Percentiles rank a stretch among this genome's conserved stretches.
phyloP scores from a whole-genome alignment of 805 yeast species.

The Starmerella asiatica region DNA sequence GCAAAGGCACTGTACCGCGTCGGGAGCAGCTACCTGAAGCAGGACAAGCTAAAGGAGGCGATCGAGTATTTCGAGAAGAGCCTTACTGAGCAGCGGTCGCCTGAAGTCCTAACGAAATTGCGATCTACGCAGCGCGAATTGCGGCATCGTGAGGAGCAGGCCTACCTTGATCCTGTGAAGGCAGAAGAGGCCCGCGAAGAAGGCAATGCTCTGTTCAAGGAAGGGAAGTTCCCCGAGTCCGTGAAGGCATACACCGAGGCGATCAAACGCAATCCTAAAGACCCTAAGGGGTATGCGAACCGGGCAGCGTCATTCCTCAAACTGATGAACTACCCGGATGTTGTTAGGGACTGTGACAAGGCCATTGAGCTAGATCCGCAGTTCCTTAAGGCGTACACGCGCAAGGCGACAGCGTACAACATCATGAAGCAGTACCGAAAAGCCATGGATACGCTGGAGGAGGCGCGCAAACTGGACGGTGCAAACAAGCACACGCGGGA shows the following conservation, averaged over 20 bases:
- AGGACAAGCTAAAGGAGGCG: conserved; percentile 59
- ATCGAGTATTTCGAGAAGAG: conserved; percentile 74
- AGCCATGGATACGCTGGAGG: conserved; percentile 67
- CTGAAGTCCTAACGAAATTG: conserved; percentile 77
- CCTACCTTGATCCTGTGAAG: conserved; percentile 75
- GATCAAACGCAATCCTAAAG: conserved; percentile 93
- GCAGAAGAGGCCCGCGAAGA: conserved; percentile 90
- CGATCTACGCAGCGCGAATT: conserved; percentile 77
- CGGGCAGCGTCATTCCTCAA: conserved; percentile 96
- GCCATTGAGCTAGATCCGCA: conserved; percentile 82
- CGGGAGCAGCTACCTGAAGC: conserved; percentile 69
- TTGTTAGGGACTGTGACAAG: conserved; percentile 75
- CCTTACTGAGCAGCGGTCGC: conserved; percentile 92
- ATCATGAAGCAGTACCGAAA: conserved; percentile 77
- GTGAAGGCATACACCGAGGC: conserved; percentile 91
- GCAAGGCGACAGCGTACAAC: conserved; percentile 90
- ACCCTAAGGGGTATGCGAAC: conserved; percentile 92
- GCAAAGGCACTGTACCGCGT: conserved; percentile 90
- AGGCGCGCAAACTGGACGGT: conserved; percentile 62
- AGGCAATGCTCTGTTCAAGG: conserved; percentile 80
- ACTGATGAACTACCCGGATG: conserved; percentile 94
- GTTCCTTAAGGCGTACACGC: conserved; percentile 86
- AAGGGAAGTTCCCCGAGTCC: conserved; percentile 93
- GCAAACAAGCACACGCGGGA: conserved; percentile 51
- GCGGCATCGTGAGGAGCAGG: conserved; percentile 61